Percentiles rank a stretch among this genome's conserved stretches.
Evolutionary conservation across 2,329 filamentous ascomycete genomes (phyloP).

Genomic region (Pestalotiopsis sp.): DNA sequence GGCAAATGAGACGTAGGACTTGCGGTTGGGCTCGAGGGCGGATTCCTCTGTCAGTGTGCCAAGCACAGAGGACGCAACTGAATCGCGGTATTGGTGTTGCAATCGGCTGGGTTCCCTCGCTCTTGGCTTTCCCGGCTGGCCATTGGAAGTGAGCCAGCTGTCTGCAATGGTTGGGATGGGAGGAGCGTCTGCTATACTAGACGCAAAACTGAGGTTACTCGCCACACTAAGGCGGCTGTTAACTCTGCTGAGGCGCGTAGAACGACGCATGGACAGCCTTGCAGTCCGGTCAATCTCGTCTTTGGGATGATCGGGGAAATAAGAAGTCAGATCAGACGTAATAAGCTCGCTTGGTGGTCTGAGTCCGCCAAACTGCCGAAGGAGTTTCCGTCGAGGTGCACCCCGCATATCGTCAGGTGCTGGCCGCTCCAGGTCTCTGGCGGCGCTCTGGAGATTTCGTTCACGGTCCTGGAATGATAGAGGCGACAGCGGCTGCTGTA

Average conservation of each 20-base stretch:
- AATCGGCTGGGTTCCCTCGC: conserved; percentile 47
- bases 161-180: conserved; percentile 96
- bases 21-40: conserved; percentile 81
- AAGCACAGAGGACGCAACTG: conserved; percentile 84
- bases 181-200: conserved; percentile 88
- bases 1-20: conserved; percentile 91
- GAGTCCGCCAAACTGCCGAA: conserved; percentile 87
- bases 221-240: conserved; percentile 92
- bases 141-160: conserved; percentile 75
- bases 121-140: conserved; percentile 53
- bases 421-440: conserved; percentile 60
- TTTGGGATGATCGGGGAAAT: conserved; percentile 93
- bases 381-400: conserved; percentile 49
- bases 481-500: conserved; percentile 86
- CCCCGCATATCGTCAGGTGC: conserved; percentile 49
- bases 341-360: conserved; percentile 96
- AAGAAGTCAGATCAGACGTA: conserved; percentile 91
- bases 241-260: conserved; percentile 86
- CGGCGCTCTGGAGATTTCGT: conserved; percentile 64
- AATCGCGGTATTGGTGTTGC: conserved; percentile 76
- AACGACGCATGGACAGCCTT: conserved; percentile 87
- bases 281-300: conserved; percentile 97
- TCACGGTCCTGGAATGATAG: conserved; percentile 72
- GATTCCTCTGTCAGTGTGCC: conserved; percentile 92
- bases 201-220: conserved; percentile 90